Evolutionary conservation across 148 eudicot genomes (phyloP).

Genomic region (Camellia lanceoleosa): DNA sequence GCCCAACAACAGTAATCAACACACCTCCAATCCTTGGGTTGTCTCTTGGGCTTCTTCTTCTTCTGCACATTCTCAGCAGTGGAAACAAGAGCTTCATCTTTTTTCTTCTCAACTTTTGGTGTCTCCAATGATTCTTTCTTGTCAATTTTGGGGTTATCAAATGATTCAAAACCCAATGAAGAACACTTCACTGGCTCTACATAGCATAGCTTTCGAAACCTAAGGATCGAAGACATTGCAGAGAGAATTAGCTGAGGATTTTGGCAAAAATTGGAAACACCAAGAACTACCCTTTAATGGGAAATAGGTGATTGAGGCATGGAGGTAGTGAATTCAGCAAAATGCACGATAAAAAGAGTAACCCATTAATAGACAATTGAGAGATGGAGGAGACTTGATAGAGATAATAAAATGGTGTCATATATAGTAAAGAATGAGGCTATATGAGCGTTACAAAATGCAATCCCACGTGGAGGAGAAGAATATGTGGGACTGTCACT

Average conservation of each 20-base stretch:
- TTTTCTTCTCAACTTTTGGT: slow-evolving; percentile 15
- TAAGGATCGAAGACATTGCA: slow-evolving; percentile 41
- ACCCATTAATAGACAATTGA: background rate
- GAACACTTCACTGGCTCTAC: slow-evolving; percentile 26
- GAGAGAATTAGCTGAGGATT: background rate
- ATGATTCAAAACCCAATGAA: slow-evolving; percentile 15
- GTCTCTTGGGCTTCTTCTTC: slow-evolving; percentile 14
- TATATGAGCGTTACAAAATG: background rate
- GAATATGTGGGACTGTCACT: background rate
- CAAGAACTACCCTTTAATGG: slow-evolving; percentile 8
- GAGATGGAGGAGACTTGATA: background rate
- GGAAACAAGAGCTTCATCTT: background rate
- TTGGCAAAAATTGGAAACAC: background rate
- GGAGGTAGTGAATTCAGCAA: slow-evolving; percentile 4
- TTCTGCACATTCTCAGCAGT: slow-evolving; percentile 5
- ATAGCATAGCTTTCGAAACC: slow-evolving; percentile 40
- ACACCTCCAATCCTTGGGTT: slow-evolving; percentile 35
- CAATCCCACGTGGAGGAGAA: slow-evolving; percentile 12
- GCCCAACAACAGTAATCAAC: slow-evolving; percentile 46
- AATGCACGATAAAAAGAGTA: background rate
- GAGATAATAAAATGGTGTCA: background rate
- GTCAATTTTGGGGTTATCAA: slow-evolving; percentile 18
- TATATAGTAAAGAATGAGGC: background rate
- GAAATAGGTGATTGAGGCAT: background rate
- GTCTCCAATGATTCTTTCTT: slow-evolving; percentile 8